These are phyloP conservation scores for Hippophae rhamnoides DNA, from an alignment of 306 rosid species.

Conservation along the genomic window DNA sequence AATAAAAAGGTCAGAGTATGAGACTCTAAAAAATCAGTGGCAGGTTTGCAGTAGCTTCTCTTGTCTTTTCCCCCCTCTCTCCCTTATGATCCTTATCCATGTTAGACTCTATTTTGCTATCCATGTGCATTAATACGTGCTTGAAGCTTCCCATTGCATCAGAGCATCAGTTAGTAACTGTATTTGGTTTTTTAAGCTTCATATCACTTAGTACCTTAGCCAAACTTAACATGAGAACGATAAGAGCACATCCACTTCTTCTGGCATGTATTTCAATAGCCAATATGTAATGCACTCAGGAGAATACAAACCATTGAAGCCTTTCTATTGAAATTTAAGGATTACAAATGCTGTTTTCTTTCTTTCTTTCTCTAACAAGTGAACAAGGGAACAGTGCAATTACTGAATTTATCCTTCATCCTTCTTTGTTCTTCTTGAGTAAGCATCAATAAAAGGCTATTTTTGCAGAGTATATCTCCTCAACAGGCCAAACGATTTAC, in stretches of 20 bases:
- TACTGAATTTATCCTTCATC: neutral
- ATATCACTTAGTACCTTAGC: too few species aligned
- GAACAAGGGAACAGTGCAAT: too few species aligned
- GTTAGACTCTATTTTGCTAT: neutral
- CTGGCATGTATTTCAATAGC: too few species aligned
- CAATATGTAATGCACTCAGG: too few species aligned
- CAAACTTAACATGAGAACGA: too few species aligned
- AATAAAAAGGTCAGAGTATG: slow-evolving; percentile 65
- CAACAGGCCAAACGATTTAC: slow-evolving; percentile 91
- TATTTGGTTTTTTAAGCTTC: too few species aligned
- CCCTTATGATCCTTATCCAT: neutral
- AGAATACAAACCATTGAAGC: too few species aligned
- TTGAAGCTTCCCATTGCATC: neutral
- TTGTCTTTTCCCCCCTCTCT: neutral
- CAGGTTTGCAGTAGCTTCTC: slow-evolving; percentile 50
- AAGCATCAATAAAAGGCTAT: neutral
- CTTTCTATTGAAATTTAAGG: too few species aligned
- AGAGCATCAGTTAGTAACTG: neutral
- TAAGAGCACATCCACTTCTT: too few species aligned
- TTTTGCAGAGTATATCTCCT: slow-evolving; percentile 63
- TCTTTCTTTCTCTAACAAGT: too few species aligned
- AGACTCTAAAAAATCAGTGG: slow-evolving; percentile 87
- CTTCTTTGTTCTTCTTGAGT: neutral
- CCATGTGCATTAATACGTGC: neutral
- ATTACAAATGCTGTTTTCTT: too few species aligned